These are phyloP conservation scores for Picochlorum sp. DNA, from an alignment of 139 green algal species.

Conservation along the genomic window DNA sequence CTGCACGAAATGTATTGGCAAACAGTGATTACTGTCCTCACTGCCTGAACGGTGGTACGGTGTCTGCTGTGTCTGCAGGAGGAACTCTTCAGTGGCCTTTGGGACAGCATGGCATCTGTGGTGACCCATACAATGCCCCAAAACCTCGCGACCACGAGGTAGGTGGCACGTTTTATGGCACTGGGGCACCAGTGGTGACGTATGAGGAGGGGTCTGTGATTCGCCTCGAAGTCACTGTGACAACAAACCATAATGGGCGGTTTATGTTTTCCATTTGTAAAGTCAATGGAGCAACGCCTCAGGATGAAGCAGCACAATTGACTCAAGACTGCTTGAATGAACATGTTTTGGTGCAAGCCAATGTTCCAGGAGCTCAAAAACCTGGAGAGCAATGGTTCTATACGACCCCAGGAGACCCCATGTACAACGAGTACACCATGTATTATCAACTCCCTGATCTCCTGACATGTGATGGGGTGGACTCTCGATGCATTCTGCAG, in stretches of 20 bases:
- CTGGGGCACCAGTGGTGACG: neutral
- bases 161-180: neutral
- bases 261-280: slow-evolving; percentile 3
- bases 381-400: neutral
- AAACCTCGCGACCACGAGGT: neutral
- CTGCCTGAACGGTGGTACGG: neutral
- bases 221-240: neutral
- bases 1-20: neutral
- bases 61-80: neutral
- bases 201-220: neutral
- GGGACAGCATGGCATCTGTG: neutral
- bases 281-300: neutral
- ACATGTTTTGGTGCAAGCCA: neutral
- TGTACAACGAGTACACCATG: slow-evolving; percentile 17
- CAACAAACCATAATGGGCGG: neutral
- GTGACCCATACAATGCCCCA: neutral
- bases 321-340: slow-evolving; percentile 2
- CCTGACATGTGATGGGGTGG: neutral
- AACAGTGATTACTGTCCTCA: slow-evolving; percentile 4
- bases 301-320: neutral
- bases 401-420: neutral
- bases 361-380: slow-evolving; percentile 1
- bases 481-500: neutral
- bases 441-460: neutral
- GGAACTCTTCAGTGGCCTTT: neutral